Conservation (phyloP, 805 yeast species). For the Nakazawaea populi region DNA sequence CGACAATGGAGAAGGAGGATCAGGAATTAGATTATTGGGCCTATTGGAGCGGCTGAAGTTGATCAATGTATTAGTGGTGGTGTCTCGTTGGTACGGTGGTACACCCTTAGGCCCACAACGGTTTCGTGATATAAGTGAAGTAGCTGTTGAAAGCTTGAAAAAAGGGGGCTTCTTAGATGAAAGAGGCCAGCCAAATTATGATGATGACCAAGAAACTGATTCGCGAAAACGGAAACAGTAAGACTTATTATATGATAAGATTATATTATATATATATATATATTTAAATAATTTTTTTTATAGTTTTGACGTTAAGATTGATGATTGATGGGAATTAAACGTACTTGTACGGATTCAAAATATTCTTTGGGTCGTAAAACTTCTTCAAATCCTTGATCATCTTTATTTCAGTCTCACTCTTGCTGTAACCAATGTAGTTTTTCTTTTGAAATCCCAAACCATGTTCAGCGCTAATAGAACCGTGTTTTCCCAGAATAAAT, state of each 20-base stretch:
- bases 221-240: neutral
- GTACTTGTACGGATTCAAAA: slow-evolving; percentile 93
- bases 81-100: slow-evolving; percentile 82
- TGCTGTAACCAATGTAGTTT: slow-evolving; percentile 81
- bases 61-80: slow-evolving; percentile 57
- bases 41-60: slow-evolving; percentile 43
- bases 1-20: slow-evolving; percentile 74
- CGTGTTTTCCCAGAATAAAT: slow-evolving; percentile 67
- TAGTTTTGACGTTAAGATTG: neutral
- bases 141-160: slow-evolving; percentile 45
- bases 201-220: neutral
- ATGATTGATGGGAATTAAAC: slow-evolving; percentile 30
- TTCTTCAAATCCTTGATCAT: slow-evolving; percentile 74
- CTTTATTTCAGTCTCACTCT: slow-evolving; percentile 61
- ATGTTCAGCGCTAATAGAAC: slow-evolving; percentile 96
- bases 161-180: slow-evolving; percentile 25
- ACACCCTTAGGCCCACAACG: slow-evolving; percentile 65
- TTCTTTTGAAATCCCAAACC: slow-evolving; percentile 97
- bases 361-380: slow-evolving; percentile 87
- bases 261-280: neutral
- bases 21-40: slow-evolving; percentile 56
- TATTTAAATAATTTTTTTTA: neutral
- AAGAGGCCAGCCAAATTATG: neutral
- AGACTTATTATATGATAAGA: neutral
- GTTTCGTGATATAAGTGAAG: slow-evolving; percentile 59